A percentile compares a stretch with the other conserved stretches of the same genome.
phyloP scores from a whole-genome alignment of 805 yeast species.

The Komagataella phaffii region DNA sequence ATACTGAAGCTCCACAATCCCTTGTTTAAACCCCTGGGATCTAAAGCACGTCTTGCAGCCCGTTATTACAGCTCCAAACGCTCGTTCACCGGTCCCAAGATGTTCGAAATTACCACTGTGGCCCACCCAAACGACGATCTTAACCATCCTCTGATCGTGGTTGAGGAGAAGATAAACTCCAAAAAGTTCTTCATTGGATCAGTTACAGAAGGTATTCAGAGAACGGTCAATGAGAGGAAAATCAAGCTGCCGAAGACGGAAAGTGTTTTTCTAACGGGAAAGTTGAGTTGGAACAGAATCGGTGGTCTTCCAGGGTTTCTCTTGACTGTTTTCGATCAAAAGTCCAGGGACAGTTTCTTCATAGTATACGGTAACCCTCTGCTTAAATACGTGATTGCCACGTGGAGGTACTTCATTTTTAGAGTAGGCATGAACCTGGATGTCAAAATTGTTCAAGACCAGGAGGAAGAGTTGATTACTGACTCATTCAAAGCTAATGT shows the following conservation, averaged over 20 bases:
- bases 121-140: conserved; percentile 55
- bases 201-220: conserved; percentile 76
- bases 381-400: conserved; percentile 46
- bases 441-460: conserved; percentile 10
- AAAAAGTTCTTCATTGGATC: conserved; percentile 60
- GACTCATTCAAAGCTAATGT: not conserved
- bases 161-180: conserved; percentile 36
- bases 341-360: conserved; percentile 41
- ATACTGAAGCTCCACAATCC: not conserved
- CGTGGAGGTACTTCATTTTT: conserved; percentile 83
- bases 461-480: not conserved
- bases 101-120: conserved; percentile 36
- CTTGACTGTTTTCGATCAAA: conserved; percentile 71
- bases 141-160: conserved; percentile 38
- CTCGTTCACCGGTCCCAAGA: not conserved
- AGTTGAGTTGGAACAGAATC: conserved; percentile 59
- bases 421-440: conserved; percentile 52
- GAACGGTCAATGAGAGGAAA: conserved; percentile 51
- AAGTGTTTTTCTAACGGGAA: conserved; percentile 68
- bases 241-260: conserved; percentile 43
- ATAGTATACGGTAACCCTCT: conserved; percentile 31
- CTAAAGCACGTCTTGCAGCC: not conserved
- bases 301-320: conserved; percentile 92
- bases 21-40: not conserved
- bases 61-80: not conserved